These are phyloP conservation scores for Pythium aristosporum DNA, from an alignment of 352 stramenopile genomes.

Conservation along the genomic window DNA sequence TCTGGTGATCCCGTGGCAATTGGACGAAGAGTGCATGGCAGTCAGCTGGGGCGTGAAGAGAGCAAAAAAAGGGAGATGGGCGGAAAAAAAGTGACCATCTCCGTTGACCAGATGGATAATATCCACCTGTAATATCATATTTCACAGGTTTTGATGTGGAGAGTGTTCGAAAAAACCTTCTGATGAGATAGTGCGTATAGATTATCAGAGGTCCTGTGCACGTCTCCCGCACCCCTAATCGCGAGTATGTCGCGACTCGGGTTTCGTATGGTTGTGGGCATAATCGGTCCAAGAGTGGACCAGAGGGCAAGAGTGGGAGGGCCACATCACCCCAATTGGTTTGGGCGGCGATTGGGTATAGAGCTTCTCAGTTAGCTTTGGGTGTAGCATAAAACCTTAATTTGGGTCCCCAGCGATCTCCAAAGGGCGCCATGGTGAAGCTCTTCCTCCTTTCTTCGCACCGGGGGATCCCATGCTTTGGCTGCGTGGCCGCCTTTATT, in stretches of 20 bases:
- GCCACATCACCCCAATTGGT: background rate
- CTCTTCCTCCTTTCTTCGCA: background rate
- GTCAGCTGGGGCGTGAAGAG: background rate
- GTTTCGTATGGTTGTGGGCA: background rate
- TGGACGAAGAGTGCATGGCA: background rate
- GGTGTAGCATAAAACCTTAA: background rate
- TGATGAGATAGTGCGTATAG: background rate
- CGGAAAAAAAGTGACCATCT: no score
- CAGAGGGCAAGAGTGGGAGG: constrained; percentile 4
- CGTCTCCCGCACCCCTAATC: background rate
- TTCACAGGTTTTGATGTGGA: background rate
- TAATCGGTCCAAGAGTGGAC: background rate
- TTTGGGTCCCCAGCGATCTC: background rate
- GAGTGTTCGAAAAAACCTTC: background rate
- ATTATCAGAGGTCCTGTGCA: background rate
- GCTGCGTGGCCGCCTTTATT: background rate
- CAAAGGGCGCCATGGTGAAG: background rate
- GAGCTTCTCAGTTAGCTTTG: background rate
- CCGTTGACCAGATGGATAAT: no score
- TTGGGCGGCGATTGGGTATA: background rate
- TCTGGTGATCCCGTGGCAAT: no score
- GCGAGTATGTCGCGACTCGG: background rate
- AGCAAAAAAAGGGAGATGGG: background rate
- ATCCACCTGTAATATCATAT: constrained; percentile 10
- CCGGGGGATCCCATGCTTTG: no score